Evolutionary conservation across 257 asterid species (phyloP).

Genomic region (Fraxinus quadrangulata): DNA sequence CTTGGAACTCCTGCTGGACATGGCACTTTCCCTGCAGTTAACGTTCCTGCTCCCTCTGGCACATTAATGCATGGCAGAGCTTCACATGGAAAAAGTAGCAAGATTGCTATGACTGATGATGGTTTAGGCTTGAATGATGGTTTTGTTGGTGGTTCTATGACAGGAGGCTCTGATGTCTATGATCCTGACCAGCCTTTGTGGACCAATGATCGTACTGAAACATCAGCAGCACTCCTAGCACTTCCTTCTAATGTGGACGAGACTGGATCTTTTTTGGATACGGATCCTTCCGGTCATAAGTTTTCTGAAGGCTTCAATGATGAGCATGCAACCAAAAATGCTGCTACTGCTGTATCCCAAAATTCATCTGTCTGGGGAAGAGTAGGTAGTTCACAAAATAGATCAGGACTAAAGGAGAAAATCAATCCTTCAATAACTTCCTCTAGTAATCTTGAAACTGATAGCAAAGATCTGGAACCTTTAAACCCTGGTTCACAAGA

Average conservation of each 20-base stretch:
- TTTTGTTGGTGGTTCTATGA: slow-evolving; percentile 50
- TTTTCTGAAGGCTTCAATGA: slow-evolving; percentile 52
- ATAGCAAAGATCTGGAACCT: slow-evolving; percentile 41
- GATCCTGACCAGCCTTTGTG: slow-evolving; percentile 99
- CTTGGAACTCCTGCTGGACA: slow-evolving; percentile 59
- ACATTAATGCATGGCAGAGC: slow-evolving; percentile 50
- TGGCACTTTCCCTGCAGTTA: slow-evolving; percentile 51
- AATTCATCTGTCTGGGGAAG: slow-evolving; percentile 80
- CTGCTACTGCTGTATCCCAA: slow-evolving; percentile 53
- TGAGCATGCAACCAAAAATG: slow-evolving; percentile 42
- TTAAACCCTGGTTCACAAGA: slow-evolving; percentile 33
- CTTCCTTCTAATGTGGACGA: slow-evolving; percentile 55
- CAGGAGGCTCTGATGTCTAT: slow-evolving; percentile 73
- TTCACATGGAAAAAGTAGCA: slow-evolving; percentile 53
- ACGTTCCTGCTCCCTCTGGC: slow-evolving; percentile 42
- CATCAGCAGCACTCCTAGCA: slow-evolving; percentile 57
- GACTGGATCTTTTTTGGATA: slow-evolving; percentile 43
- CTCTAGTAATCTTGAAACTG: slow-evolving; percentile 45
- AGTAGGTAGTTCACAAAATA: slow-evolving; percentile 51
- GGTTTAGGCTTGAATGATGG: slow-evolving; percentile 57
- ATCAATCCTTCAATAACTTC: slow-evolving; percentile 44
- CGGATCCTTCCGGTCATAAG: slow-evolving; percentile 47
- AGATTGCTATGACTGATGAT: slow-evolving; percentile 50
- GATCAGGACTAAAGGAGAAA: slow-evolving; percentile 49
- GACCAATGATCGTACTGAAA: slow-evolving; percentile 65